These are phyloP conservation scores for Ramaria rubella DNA, from an alignment of 768 basidiomycete genomes.

Conservation along the genomic window DNA sequence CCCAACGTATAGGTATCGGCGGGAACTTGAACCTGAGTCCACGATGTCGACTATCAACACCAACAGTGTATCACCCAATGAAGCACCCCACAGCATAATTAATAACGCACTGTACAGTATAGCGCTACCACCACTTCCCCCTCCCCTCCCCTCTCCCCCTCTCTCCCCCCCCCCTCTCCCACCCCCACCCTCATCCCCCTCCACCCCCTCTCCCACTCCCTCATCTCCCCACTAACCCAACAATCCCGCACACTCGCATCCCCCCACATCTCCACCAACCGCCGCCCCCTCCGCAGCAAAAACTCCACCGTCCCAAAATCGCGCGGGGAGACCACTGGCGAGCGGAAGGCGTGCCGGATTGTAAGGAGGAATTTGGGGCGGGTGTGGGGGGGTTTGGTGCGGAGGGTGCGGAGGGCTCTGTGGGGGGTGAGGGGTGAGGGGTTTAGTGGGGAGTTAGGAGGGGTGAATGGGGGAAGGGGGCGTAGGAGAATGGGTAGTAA, in stretches of 20 bases:
- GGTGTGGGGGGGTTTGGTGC: constrained; percentile 52
- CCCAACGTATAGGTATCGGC: too few species aligned
- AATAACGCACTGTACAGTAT: too few species aligned
- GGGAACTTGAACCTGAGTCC: too few species aligned
- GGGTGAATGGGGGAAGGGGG: background rate
- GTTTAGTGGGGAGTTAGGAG: background rate
- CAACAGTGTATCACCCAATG: too few species aligned
- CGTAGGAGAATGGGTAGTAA: background rate
- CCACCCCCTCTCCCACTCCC: constrained; percentile 47
- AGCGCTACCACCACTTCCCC: too few species aligned
- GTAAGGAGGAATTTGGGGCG: constrained; percentile 62
- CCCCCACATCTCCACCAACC: constrained; percentile 68
- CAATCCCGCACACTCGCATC: constrained; percentile 62
- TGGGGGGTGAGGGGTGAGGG: background rate
- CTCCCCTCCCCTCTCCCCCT: background rate
- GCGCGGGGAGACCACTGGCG: constrained; percentile 61
- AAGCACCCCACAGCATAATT: too few species aligned
- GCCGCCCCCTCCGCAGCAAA: constrained; percentile 58
- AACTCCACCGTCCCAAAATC: constrained; percentile 69
- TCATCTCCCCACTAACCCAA: constrained; percentile 67
- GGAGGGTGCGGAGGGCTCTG: constrained; percentile 73
- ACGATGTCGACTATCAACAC: too few species aligned
- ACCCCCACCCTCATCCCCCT: constrained; percentile 5
- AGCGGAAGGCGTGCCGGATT: constrained; percentile 63
- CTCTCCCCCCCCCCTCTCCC: background rate